Evolutionary conservation across 805 yeast species (phyloP).

Genomic region (Schwanniomyces occidentalis): DNA sequence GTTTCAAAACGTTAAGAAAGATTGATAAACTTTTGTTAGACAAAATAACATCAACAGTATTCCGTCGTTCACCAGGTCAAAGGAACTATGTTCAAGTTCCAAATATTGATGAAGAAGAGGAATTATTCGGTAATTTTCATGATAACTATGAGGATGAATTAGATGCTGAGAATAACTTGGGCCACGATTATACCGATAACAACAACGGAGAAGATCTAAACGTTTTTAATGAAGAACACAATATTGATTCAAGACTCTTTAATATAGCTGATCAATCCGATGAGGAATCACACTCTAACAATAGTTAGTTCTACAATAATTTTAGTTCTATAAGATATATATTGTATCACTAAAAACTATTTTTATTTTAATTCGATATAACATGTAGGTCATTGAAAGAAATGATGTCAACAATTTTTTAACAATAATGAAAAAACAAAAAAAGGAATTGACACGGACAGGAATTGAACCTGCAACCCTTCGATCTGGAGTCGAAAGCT

Average conservation of each 20-base stretch:
- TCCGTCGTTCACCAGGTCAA: conserved; percentile 39
- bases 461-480: conserved; percentile 83
- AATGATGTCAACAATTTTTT: no score
- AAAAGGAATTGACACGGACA: conserved; percentile 59
- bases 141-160: conserved; percentile 41
- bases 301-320: no score
- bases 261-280: conserved; percentile 31
- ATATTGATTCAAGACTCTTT: conserved; percentile 25
- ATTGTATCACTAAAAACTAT: no score
- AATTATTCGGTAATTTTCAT: conserved; percentile 41
- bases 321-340: no score
- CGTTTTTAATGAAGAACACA: conserved; percentile 7
- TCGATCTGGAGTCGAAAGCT: conserved; percentile 50
- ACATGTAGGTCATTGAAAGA: no score
- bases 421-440: background rate
- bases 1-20: conserved; percentile 32
- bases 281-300: conserved; percentile 6
- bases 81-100: conserved; percentile 45
- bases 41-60: conserved; percentile 25
- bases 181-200: conserved; percentile 17
- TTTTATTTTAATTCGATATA: no score
- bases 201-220: conserved; percentile 20
- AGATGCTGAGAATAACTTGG: conserved; percentile 26
- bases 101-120: conserved; percentile 38
- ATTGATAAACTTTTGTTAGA: conserved; percentile 36